Evolutionary conservation across 257 asterid genomes (phyloP).

Genomic region (Ilex asprella): DNA sequence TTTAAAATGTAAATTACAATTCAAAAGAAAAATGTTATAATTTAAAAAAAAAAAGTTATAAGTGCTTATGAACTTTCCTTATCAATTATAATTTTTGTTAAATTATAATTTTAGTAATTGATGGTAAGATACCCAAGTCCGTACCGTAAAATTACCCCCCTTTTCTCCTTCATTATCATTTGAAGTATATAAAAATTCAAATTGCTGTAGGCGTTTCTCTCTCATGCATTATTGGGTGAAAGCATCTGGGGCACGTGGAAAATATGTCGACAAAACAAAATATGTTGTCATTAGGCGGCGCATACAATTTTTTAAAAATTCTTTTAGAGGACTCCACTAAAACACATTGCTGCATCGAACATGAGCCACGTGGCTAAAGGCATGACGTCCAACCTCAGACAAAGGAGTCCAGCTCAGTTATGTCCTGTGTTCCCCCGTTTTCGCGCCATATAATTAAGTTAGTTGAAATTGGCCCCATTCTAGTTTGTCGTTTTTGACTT

Average conservation of each 20-base stretch:
- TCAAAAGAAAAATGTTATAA: too few relatives aligned
- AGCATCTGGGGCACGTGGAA: conserved; percentile 34
- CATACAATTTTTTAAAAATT: conserved; percentile 8
- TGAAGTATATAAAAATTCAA: too few relatives aligned
- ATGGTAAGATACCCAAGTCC: too few relatives aligned
- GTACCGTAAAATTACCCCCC: too few relatives aligned
- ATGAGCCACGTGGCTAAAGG: conserved; percentile 17
- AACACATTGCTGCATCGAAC: conserved; percentile 8
- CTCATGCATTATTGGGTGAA: conserved; percentile 7
- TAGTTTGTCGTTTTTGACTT: conserved; percentile 24
- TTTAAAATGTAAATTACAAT: too few relatives aligned
- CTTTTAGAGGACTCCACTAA: neutral
- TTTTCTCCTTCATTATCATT: too few relatives aligned
- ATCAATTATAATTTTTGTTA: too few relatives aligned
- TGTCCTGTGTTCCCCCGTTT: conserved; percentile 20
- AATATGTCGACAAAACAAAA: conserved; percentile 4
- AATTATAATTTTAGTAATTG: too few relatives aligned
- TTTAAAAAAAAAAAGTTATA: too few relatives aligned
- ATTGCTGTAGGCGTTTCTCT: conserved; percentile 10
- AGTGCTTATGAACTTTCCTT: too few relatives aligned
- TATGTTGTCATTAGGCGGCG: conserved; percentile 13
- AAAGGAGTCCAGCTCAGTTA: conserved; percentile 21
- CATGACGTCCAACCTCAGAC: conserved; percentile 21
- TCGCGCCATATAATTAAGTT: conserved; percentile 21
- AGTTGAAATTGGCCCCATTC: conserved; percentile 20